Evolutionary conservation across 345 rosid genomes (phyloP).

Genomic region (Anacardium occidentale): DNA sequence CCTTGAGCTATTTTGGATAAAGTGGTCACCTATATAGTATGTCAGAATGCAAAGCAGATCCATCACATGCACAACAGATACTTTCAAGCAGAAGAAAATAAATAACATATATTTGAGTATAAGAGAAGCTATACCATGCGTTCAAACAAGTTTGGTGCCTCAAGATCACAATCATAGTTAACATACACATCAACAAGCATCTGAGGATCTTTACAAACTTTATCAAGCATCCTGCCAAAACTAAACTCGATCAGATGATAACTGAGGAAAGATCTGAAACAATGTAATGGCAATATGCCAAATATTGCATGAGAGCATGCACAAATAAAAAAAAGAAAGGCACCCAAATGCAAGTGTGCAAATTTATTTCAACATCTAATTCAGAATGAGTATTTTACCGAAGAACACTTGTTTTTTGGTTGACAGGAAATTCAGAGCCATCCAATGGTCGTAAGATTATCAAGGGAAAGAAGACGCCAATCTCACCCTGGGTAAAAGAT

Average conservation of each 20-base stretch:
- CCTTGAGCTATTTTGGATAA: slow-evolving; percentile 93
- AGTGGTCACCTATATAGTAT: slow-evolving; percentile 59
- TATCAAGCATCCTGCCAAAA: slow-evolving; percentile 81
- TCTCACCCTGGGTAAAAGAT: slow-evolving; percentile 71
- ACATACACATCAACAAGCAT: slow-evolving; percentile 97
- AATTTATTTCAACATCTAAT: slow-evolving; percentile 23
- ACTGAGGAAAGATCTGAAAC: slow-evolving; percentile 12
- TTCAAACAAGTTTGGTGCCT: slow-evolving; percentile 97
- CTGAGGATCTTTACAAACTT: slow-evolving; percentile 90
- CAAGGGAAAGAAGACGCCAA: slow-evolving; percentile 93
- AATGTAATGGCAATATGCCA: slow-evolving; percentile 8
- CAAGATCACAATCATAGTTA: slow-evolving; percentile 97
- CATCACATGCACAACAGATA: slow-evolving; percentile 1
- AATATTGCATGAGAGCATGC: not conserved
- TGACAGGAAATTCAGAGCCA: slow-evolving; percentile 64
- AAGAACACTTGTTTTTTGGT: slow-evolving; percentile 85
- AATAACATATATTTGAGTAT: slow-evolving; percentile 13
- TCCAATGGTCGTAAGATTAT: slow-evolving; percentile 85
- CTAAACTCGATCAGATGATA: slow-evolving; percentile 19
- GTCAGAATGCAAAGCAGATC: slow-evolving; percentile 7
- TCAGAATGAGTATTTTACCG: slow-evolving; percentile 49
- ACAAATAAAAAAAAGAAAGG: not conserved
- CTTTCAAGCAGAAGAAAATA: slow-evolving; percentile 1
- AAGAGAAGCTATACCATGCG: slow-evolving; percentile 64
- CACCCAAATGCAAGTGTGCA: slow-evolving; percentile 13